These are phyloP conservation scores for Thelephora ganbajun DNA, from an alignment of 768 basidiomycete genomes.

Conservation along the genomic window DNA sequence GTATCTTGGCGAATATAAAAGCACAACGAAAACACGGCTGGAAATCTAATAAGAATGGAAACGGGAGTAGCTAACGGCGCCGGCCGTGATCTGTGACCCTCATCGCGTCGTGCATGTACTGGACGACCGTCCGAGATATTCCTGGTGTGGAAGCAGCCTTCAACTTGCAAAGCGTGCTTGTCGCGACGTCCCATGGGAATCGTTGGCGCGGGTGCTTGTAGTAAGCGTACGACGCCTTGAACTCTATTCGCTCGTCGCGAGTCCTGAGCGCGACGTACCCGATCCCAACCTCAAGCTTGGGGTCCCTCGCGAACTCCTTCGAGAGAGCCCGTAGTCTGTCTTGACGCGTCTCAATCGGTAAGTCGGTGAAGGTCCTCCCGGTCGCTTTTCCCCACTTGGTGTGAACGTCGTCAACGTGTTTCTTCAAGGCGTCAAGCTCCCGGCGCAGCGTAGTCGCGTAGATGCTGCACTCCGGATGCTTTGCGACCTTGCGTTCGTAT, in stretches of 20 bases:
- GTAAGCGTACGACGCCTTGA: constrained; percentile 43
- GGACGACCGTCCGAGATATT: constrained; percentile 24
- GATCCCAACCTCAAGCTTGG: constrained; percentile 13
- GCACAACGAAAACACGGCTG: too few relatives aligned
- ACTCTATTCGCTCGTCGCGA: constrained; percentile 18
- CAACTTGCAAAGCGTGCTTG: constrained; percentile 37
- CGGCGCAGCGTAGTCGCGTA: constrained; percentile 10
- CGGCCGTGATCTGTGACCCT: neutral
- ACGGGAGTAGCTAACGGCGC: neutral
- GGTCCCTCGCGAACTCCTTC: constrained; percentile 17
- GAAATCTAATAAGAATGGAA: too few relatives aligned
- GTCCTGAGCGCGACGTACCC: constrained; percentile 13
- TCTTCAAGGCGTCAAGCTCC: constrained; percentile 24
- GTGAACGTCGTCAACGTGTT: constrained; percentile 23
- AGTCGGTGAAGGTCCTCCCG: constrained; percentile 19
- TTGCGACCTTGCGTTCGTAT: constrained; percentile 8
- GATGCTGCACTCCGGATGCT: constrained; percentile 4
- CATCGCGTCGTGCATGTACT: constrained; percentile 28
- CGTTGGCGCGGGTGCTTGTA: constrained; percentile 15
- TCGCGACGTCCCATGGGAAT: constrained; percentile 43
- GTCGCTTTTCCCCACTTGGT: neutral
- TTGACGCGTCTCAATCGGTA: constrained; percentile 31
- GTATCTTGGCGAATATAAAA: too few relatives aligned
- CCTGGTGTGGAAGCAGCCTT: constrained; percentile 29
- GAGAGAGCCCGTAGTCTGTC: constrained; percentile 32